Base-by-base conservation (phyloP, 106 monocot genomes). In the Dendrobium catenatum region DNA sequence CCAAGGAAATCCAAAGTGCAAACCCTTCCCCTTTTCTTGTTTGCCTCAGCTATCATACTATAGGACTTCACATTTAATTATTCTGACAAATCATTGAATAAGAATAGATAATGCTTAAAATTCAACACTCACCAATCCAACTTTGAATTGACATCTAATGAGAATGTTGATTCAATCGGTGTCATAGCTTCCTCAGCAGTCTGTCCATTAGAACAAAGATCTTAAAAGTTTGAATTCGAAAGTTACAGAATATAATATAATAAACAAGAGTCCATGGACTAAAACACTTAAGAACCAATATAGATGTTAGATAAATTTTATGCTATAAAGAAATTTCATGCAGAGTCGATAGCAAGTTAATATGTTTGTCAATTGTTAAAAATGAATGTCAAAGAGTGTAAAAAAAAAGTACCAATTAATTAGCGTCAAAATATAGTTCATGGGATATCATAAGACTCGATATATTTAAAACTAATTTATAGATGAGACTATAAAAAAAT, bases 171-270 rank as follows among this genome's bases (percentile, higher is more conserved):
- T 78, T 99, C 99, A 83, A 99, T 95, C 68, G 99, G 99, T 68
- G 99, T 99, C 99, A 99, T 99, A 75, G 99, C 99, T 68, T 88
- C 95, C 81, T 93, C 93, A 80, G 99, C 99, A 85, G 94, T 98
- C 98, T 98, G 70, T 37, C 5, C 19, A 70, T 31, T 27, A 31
- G 33, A 13, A 70, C 70, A 70, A 15, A 51, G 13, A 51, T 70
- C n/a, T 37, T 42, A 20, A 68, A 42, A 31, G 7, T 20, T 20
- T 20, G 19, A 19, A 74, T 74, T 44, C 20, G 5, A 19, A 42
- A 20, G 8, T 31, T 8, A 73, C 0, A 73, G 20, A 18, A 20
- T 42, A 44, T 74, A 16, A 74, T 44, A 44, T 74, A 74, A 74
- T 8, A 74, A 74, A 61, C 0, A 42, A 44, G 19, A 5, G 19